Conservation (phyloP, 2,329 filamentous ascomycete species). For the Alternaria triticimaculans region DNA sequence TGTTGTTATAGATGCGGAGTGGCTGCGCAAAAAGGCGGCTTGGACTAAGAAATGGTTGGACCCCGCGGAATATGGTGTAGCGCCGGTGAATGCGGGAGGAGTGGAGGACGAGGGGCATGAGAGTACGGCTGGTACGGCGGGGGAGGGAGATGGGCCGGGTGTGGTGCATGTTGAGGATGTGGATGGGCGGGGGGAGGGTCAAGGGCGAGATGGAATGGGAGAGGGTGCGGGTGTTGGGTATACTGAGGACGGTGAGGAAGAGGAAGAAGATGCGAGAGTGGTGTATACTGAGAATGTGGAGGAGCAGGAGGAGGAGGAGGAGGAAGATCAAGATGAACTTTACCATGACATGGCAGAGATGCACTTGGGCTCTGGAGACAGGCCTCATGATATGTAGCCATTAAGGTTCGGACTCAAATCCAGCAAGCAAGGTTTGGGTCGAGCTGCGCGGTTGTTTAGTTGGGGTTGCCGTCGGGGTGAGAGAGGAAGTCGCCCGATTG, state of each 20-base stretch:
- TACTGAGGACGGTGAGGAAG: not conserved
- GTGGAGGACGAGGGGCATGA: not conserved
- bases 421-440: fast-evolving
- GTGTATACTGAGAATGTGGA: not conserved
- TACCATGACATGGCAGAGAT: not conserved
- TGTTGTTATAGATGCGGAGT: not conserved
- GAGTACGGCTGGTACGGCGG: not conserved
- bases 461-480: not conserved
- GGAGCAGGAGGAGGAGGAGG: not conserved
- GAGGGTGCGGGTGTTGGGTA: not conserved
- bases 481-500: not conserved
- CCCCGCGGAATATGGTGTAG: not conserved
- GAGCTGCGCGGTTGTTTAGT: not conserved
- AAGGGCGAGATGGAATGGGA: not conserved
- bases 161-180: not conserved
- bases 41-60: not conserved
- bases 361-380: not conserved
- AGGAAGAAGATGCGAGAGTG: not conserved
- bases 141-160: not conserved
- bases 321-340: not conserved
- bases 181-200: not conserved
- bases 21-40: not conserved
- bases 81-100: not conserved
- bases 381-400: not conserved
- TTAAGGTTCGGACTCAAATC: not conserved